phyloP scores from a whole-genome alignment of 768 basidiomycete genomes.

The Lactarius quietus region DNA sequence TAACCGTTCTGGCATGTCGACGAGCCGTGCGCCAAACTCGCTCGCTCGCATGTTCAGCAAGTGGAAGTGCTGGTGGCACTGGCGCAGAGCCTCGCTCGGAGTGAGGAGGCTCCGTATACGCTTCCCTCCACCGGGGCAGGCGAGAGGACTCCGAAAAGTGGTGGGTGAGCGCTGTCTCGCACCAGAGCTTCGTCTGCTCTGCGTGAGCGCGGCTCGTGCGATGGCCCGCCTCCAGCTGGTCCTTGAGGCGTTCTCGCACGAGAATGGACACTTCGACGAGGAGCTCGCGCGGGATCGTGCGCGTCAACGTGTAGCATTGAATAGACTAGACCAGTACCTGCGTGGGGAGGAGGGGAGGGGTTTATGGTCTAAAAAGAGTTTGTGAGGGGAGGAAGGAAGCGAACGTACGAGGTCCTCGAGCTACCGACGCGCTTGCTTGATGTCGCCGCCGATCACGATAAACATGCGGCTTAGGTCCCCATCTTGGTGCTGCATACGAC shows the following conservation, averaged over 20 bases:
- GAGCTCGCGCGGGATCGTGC: constrained; percentile 87
- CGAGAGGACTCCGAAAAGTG: constrained; percentile 67
- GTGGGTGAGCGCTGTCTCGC: constrained; percentile 70
- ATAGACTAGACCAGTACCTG: constrained; percentile 97
- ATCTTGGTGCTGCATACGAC: constrained; percentile 99
- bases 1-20: no score
- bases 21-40: no score
- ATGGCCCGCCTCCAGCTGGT: constrained; percentile 84
- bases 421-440: constrained; percentile 94
- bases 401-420: constrained; percentile 88
- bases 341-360: constrained; percentile 38
- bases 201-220: constrained; percentile 56
- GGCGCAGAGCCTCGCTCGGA: no score
- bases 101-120: background rate
- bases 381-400: background rate
- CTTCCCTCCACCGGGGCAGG: constrained; percentile 11
- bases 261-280: constrained; percentile 97
- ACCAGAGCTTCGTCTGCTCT: constrained; percentile 53
- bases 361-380: no score
- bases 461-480: constrained; percentile 96
- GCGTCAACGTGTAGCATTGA: constrained; percentile 93
- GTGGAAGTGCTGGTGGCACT: no score
- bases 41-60: no score
- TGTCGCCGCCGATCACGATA: constrained; percentile 90
- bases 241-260: constrained; percentile 93